Base-by-base conservation (phyloP, 2,329 filamentous ascomycete species). In the Bipolaris bicolor region DNA sequence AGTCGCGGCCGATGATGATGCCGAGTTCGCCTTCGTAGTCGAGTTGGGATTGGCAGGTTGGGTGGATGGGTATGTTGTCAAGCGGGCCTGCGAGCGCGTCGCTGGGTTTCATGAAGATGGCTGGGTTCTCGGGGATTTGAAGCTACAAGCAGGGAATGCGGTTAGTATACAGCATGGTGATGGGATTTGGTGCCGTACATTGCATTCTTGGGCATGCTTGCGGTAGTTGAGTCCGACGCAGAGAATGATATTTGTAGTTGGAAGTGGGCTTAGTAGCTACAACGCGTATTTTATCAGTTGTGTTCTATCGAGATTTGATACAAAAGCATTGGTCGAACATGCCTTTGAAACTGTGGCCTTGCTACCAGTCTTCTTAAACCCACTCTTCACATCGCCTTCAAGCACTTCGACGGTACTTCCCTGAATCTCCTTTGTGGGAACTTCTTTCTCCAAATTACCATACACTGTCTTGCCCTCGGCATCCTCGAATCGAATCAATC, bases 1-100 rank as follows among this genome's bases (percentile, higher is more conserved):
- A 70, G 61, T 74, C 71, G 11, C 62, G 60, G 36, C 66, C 63
- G 47, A 77, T 70, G 37, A 77, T 53, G 43, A 76, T 58, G 51
- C 72, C 75, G 40, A 77, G 72, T 58, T 77, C 74, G 60, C 73
- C 73, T 66, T 77, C 74, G 59, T 77, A 77, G 63, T 77, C 74
- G 24, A 76, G 67, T 43, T 61, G 59, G 0, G 63, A 66, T 58
- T 74, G 71, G 63, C 72, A 75, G 57, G 66, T 59, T 10, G 54
- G 48, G 58, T 72, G 72, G 54, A 76, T 71, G 31, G 68, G 61
- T 10, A 76, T 69, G 13, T 55, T 18, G 34, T 71, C 68, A 3
- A 73, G 57, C 15, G 75, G 75, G 0, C 72, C 71, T 4, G 73
- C 62, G 52, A 76, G 70, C 0, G 75, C 72, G 47, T 74, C 71